phyloP scores from a whole-genome alignment of 257 asterid species.

The Lycium ferocissimum region DNA sequence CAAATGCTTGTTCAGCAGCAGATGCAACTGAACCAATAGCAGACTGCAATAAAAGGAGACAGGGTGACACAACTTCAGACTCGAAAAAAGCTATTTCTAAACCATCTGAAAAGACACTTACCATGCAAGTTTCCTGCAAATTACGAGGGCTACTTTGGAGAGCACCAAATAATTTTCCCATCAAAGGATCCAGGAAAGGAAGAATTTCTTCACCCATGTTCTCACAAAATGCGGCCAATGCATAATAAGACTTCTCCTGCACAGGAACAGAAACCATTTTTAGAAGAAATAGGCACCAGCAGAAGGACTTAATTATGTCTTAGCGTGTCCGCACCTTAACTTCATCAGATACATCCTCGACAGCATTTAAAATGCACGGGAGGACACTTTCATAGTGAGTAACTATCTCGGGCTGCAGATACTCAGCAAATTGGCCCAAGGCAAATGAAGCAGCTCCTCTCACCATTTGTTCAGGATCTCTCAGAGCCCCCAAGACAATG shows the following conservation, averaged over 20 bases:
- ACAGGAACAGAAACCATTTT: slow-evolving; percentile 31
- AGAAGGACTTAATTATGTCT: slow-evolving; percentile 16
- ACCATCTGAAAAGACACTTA: slow-evolving; percentile 36
- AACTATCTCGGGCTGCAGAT: slow-evolving; percentile 94
- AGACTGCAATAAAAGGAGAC: slow-evolving; percentile 62
- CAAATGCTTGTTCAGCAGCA: slow-evolving; percentile 94
- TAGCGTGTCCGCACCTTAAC: slow-evolving; percentile 69
- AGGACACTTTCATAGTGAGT: slow-evolving; percentile 89
- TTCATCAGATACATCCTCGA: slow-evolving; percentile 96
- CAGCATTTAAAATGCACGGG: slow-evolving; percentile 89
- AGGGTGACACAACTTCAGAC: slow-evolving; percentile 32
- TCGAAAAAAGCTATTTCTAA: not conserved
- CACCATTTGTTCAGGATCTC: slow-evolving; percentile 99
- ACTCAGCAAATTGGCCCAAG: slow-evolving; percentile 93
- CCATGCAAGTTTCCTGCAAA: slow-evolving; percentile 99
- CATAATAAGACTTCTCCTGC: slow-evolving; percentile 98
- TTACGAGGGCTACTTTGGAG: slow-evolving; percentile 86
- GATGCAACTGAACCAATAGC: slow-evolving; percentile 99
- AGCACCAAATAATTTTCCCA: slow-evolving; percentile 81
- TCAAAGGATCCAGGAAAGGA: slow-evolving; percentile 89
- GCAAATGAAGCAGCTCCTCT: slow-evolving; percentile 99
- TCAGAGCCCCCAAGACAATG: slow-evolving; percentile 80
- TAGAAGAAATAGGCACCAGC: slow-evolving; percentile 23
- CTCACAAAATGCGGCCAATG: slow-evolving; percentile 99
- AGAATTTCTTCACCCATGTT: slow-evolving; percentile 97